phyloP scores from a whole-genome alignment of 768 basidiomycete genomes.

The Terana coerulea region DNA sequence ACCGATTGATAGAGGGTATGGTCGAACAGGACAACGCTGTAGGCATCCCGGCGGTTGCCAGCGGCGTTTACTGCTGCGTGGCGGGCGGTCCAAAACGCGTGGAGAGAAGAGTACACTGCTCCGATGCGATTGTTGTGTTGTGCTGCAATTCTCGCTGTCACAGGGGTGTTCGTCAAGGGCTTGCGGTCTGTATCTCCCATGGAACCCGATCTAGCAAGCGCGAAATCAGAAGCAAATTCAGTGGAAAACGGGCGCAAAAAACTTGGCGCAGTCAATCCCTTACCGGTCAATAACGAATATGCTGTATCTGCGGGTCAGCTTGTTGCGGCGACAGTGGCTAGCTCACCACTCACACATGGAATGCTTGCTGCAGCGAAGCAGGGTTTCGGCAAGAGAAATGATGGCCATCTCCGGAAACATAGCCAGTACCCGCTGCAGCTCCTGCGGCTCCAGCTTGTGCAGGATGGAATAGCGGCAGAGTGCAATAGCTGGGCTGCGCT shows the following conservation, averaged over 20 bases:
- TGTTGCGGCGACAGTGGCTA: not conserved
- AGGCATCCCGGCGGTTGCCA: conserved; percentile 43
- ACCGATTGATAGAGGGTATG: conserved; percentile 20
- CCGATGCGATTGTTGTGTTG: conserved; percentile 48
- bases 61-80: conserved; percentile 31
- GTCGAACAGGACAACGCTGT: conserved; percentile 51
- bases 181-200: conserved; percentile 40
- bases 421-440: conserved; percentile 31
- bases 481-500: conserved; percentile 51
- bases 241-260: not conserved
- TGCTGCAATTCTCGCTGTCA: conserved; percentile 32
- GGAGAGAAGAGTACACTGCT: conserved; percentile 52
- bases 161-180: conserved; percentile 44
- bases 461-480: conserved; percentile 50
- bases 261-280: too few species aligned
- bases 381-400: conserved; percentile 53
- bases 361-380: conserved; percentile 45
- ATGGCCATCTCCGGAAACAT: conserved; percentile 57
- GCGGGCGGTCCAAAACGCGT: conserved; percentile 55
- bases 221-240: not conserved
- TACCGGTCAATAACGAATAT: conserved; percentile 56
- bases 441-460: conserved; percentile 27
- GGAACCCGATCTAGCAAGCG: conserved; percentile 45
- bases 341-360: conserved; percentile 50
- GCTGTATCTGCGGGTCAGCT: conserved; percentile 20